Evolutionary conservation across 331 rosid species (phyloP).

Genomic region (Malus hybrid): DNA sequence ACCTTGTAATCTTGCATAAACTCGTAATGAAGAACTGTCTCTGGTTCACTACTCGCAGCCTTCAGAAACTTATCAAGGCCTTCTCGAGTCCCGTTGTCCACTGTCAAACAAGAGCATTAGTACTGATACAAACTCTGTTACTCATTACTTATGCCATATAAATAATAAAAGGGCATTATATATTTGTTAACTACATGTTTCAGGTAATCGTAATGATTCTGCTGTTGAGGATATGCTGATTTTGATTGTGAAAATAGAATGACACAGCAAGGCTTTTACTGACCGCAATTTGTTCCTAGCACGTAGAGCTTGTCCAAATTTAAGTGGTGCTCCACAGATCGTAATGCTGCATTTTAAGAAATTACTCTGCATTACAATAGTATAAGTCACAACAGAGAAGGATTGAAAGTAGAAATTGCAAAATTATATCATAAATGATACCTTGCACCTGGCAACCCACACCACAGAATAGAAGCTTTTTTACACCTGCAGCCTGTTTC

Average conservation of each 20-base stretch:
- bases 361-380: slow-evolving; percentile 92
- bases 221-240: background rate
- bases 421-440: slow-evolving; percentile 21
- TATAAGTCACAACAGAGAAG: slow-evolving; percentile 67
- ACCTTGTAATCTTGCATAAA: slow-evolving; percentile 99
- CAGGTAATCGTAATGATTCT: background rate
- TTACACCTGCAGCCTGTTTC: slow-evolving; percentile 81
- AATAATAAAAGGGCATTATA: background rate
- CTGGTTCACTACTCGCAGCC: slow-evolving; percentile 89
- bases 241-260: background rate
- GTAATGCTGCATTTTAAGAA: slow-evolving; percentile 93
- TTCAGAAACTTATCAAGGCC: slow-evolving; percentile 92
- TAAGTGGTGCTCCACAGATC: slow-evolving; percentile 85
- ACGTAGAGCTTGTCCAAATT: slow-evolving; percentile 96
- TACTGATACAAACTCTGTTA: background rate
- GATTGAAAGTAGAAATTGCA: slow-evolving; percentile 5
- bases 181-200: background rate
- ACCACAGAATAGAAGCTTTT: slow-evolving; percentile 96
- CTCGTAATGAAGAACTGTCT: slow-evolving; percentile 95
- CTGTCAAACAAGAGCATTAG: slow-evolving; percentile 35
- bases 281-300: slow-evolving; percentile 96
- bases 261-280: slow-evolving; percentile 2
- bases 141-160: background rate
- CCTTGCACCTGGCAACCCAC: slow-evolving; percentile 99
- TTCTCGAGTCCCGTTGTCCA: slow-evolving; percentile 91